These are phyloP conservation scores for Physcomitrellopsis africana DNA, from an alignment of 225 moss, liverwort and hornwort species.

Conservation along the genomic window DNA sequence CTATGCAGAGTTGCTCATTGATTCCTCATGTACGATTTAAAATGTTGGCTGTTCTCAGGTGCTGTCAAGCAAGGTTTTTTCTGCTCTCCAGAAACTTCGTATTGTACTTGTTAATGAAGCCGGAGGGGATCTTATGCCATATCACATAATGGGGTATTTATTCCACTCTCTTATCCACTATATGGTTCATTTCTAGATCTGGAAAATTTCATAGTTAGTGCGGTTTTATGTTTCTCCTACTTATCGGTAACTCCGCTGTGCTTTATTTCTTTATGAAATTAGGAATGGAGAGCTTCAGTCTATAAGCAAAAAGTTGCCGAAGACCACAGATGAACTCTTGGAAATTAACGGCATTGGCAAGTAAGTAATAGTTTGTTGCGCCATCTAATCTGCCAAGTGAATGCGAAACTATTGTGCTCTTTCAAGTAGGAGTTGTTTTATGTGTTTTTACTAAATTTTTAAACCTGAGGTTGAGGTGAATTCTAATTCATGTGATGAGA, in stretches of 20 bases:
- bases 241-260: slow-evolving; percentile 7
- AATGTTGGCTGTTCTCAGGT: slow-evolving; percentile 48
- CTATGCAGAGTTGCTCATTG: neutral
- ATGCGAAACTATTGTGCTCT: neutral
- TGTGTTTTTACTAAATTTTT: neutral
- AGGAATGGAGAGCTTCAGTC: slow-evolving; percentile 81
- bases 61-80: slow-evolving; percentile 67
- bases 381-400: neutral
- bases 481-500: neutral
- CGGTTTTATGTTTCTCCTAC: slow-evolving; percentile 16
- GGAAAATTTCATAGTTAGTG: slow-evolving; percentile 19
- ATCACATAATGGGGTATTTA: slow-evolving; percentile 85
- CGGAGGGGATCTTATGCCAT: slow-evolving; percentile 89
- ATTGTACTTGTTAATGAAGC: slow-evolving; percentile 77
- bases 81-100: slow-evolving; percentile 74
- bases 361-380: slow-evolving; percentile 49
- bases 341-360: slow-evolving; percentile 91
- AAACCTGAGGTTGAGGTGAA: neutral
- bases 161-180: slow-evolving; percentile 10
- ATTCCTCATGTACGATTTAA: neutral
- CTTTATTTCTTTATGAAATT: slow-evolving; percentile 24
- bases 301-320: slow-evolving; percentile 82
- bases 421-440: neutral
- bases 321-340: slow-evolving; percentile 83
- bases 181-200: neutral